A percentile compares a stretch with the other conserved stretches of the same genome.
Conservation (phyloP, 345 rosid genomes). For the Lumnitzera racemosa region DNA sequence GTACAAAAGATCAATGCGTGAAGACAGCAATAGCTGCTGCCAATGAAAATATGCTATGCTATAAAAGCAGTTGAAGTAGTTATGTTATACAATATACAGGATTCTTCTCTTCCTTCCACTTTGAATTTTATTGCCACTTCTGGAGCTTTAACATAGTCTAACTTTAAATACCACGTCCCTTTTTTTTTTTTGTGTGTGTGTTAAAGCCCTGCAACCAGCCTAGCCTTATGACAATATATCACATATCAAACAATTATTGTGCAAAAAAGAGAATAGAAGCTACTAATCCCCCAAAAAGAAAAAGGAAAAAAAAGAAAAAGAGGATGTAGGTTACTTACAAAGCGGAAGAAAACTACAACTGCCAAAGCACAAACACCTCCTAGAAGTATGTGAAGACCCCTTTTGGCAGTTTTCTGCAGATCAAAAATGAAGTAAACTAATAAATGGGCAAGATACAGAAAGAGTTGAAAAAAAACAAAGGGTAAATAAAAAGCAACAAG, state of each 20-base stretch:
- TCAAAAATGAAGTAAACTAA: slow-evolving; percentile 4
- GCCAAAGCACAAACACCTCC: slow-evolving; percentile 89
- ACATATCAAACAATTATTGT: neutral
- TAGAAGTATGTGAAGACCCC: slow-evolving; percentile 87
- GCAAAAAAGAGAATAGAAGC: neutral
- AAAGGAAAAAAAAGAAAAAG: no score
- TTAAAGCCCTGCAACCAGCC: no score
- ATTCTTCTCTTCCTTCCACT: no score
- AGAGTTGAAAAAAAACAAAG: neutral
- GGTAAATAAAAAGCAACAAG: neutral
- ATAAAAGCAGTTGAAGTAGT: no score
- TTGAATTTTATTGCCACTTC: no score
- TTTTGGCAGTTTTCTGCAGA: slow-evolving; percentile 79
- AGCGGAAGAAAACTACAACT: slow-evolving; percentile 86
- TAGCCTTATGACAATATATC: neutral
- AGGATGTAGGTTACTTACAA: slow-evolving; percentile 44
- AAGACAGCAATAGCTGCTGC: no score
- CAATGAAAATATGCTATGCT: no score
- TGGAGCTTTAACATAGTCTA: no score
- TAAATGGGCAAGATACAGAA: neutral
- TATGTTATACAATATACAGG: no score
- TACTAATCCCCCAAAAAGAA: neutral
- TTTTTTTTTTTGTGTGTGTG: no score
- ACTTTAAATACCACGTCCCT: no score
- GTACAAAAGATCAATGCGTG: no score